These are phyloP conservation scores for Candida ascalaphidarum DNA, from an alignment of 805 yeast species.

Conservation along the genomic window DNA sequence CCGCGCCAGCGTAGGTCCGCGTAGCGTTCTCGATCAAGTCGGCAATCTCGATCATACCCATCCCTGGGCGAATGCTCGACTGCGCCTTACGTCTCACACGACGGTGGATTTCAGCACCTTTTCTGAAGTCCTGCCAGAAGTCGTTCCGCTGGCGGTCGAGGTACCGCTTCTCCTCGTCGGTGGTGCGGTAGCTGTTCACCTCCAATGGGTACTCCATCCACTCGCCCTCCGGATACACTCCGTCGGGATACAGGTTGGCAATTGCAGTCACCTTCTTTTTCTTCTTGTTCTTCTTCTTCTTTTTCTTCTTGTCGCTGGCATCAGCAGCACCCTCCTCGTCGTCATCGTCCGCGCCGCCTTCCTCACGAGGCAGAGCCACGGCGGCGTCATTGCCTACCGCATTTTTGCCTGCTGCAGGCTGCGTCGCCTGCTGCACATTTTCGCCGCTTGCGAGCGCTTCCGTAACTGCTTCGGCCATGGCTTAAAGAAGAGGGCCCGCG, in stretches of 20 bases:
- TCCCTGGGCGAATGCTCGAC: constrained; percentile 75
- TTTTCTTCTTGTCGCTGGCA: constrained; percentile 25
- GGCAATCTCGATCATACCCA: constrained; percentile 85
- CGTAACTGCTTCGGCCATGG: too few relatives aligned
- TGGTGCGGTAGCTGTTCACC: constrained; percentile 57
- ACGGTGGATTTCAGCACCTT: constrained; percentile 94
- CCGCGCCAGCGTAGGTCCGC: constrained; percentile 63
- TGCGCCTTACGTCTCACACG: constrained; percentile 79
- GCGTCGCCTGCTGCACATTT: too few relatives aligned
- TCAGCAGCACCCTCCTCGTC: constrained; percentile 4
- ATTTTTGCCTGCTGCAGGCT: too few relatives aligned
- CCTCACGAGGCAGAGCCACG: too few relatives aligned
- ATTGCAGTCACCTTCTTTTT: constrained; percentile 22
- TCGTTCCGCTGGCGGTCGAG: constrained; percentile 55
- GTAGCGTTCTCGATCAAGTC: constrained; percentile 82
- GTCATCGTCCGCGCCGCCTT: constrained; percentile 2
- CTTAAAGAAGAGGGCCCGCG: too few relatives aligned
- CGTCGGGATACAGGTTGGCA: constrained; percentile 59
- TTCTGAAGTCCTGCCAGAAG: constrained; percentile 82
- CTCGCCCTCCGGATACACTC: constrained; percentile 78
- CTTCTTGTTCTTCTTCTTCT: constrained; percentile 44
- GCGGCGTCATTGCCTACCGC: too few relatives aligned
- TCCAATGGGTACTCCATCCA: constrained; percentile 73
- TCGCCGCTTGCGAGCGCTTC: too few relatives aligned
- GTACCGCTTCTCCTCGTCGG: constrained; percentile 81